Conservation (phyloP, 768 basidiomycete species). For the Leccinum uliginosum region DNA sequence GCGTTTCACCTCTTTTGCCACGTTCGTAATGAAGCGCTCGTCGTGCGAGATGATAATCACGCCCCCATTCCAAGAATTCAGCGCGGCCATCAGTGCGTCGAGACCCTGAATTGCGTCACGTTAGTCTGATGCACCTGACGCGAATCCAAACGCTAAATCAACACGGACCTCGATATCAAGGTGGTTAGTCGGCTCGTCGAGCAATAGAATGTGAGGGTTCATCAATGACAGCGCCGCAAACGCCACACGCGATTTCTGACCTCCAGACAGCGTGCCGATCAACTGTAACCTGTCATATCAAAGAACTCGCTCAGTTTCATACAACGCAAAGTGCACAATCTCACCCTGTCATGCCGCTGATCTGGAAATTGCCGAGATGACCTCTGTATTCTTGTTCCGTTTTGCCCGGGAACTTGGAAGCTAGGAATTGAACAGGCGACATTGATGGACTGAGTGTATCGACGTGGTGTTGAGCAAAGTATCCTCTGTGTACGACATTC, state of each 20-base stretch:
- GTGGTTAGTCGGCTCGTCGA: slow-evolving; percentile 98
- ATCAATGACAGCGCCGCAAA: slow-evolving; percentile 85
- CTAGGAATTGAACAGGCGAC: slow-evolving; percentile 93
- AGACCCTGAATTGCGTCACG: slow-evolving; percentile 61
- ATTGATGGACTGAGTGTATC: slow-evolving; percentile 81
- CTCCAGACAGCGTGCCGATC: slow-evolving; percentile 90
- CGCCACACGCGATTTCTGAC: slow-evolving; percentile 94
- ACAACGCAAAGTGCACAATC: slow-evolving; percentile 10
- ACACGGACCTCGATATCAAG: slow-evolving; percentile 81
- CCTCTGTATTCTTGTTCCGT: slow-evolving; percentile 93
- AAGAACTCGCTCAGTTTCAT: neutral
- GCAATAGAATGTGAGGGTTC: slow-evolving; percentile 84
- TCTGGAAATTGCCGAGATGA: slow-evolving; percentile 97
- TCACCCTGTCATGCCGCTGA: slow-evolving; percentile 91
- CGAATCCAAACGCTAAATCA: neutral
- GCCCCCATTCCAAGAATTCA: slow-evolving; percentile 81
- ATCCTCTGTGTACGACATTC: slow-evolving; percentile 48
- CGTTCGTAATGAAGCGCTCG: slow-evolving; percentile 89
- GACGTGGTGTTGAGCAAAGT: slow-evolving; percentile 95
- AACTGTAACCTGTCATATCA: slow-evolving; percentile 57
- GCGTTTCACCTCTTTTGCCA: slow-evolving; percentile 66
- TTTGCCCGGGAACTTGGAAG: slow-evolving; percentile 87
- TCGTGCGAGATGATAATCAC: slow-evolving; percentile 95
- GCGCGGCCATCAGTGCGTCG: slow-evolving; percentile 87
- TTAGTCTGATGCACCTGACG: neutral